Percentiles rank a stretch among this genome's conserved stretches.
phyloP scores from a whole-genome alignment of 768 basidiomycete genomes.

The Phylloporus sp. region DNA sequence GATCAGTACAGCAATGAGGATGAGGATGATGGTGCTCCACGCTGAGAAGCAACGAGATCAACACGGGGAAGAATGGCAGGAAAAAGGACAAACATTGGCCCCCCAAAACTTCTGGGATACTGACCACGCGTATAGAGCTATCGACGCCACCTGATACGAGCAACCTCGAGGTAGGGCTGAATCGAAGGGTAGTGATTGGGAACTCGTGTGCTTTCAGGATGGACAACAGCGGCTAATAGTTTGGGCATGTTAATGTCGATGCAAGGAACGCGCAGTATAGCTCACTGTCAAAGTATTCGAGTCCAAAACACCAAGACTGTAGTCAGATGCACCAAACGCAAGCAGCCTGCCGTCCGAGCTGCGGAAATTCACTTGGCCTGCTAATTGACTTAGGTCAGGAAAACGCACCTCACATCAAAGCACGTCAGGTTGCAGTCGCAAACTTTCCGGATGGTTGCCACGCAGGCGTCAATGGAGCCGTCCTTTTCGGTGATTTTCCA shows the following conservation, averaged over 20 bases:
- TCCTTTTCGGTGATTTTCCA: conserved; percentile 66
- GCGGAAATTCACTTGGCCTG: conserved; percentile 6
- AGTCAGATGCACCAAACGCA: conserved; percentile 84
- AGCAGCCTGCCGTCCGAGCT: conserved; percentile 80
- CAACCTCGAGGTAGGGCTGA: conserved; percentile 77
- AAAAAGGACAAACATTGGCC: conserved; percentile 46
- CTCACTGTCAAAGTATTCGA: conserved; percentile 70
- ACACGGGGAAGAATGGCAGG: conserved; percentile 20
- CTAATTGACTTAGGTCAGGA: neutral
- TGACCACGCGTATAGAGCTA: conserved; percentile 75
- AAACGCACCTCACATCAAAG: conserved; percentile 76
- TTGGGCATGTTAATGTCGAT: neutral
- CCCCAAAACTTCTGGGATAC: conserved; percentile 55
- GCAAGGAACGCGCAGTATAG: neutral
- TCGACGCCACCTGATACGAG: conserved; percentile 90
- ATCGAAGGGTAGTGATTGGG: conserved; percentile 82
- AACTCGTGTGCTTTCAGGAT: conserved; percentile 96
- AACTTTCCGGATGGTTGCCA: conserved; percentile 62
- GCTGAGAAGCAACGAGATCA: conserved; percentile 31
- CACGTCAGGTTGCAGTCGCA: conserved; percentile 79
- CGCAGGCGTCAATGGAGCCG: conserved; percentile 52
- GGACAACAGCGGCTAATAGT: conserved; percentile 69
- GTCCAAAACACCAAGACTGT: conserved; percentile 80
- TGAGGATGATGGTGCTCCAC: conserved; percentile 36
- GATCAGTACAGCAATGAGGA: conserved; percentile 40